A percentile compares a stretch with the other conserved stretches of the same genome.
phyloP scores from a whole-genome alignment of 2,329 filamentous ascomycete species.

The Aspergillus fructus region DNA sequence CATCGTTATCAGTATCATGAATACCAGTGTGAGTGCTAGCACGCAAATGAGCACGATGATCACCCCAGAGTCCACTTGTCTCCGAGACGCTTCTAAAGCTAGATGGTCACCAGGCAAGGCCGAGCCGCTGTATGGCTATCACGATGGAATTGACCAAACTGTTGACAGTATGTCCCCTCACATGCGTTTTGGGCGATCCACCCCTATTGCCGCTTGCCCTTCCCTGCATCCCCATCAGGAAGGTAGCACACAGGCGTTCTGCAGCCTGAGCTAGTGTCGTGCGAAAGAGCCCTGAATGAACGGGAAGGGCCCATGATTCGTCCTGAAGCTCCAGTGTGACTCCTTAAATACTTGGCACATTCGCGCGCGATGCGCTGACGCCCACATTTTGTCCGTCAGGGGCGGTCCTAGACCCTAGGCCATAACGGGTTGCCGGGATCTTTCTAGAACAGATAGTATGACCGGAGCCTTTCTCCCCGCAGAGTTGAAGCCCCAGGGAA shows the following conservation, averaged over 20 bases:
- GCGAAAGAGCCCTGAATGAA: constrained; percentile 11
- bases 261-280: constrained; percentile 6
- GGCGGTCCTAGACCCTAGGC: constrained; percentile 7
- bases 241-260: constrained; percentile 15
- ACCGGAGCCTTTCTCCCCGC: constrained; percentile 3
- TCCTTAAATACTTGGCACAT: constrained; percentile 13
- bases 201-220: constrained; percentile 2
- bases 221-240: constrained; percentile 10
- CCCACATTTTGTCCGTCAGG: background rate
- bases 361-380: constrained; percentile 16
- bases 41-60: constrained; percentile 2
- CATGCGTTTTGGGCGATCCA: constrained; percentile 6
- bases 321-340: constrained; percentile 15
- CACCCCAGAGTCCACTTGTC: background rate
- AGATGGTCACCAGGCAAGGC: constrained; percentile 8
- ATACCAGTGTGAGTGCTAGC: constrained; percentile 6
- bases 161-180: background rate
- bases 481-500: constrained; percentile 11
- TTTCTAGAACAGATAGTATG: constrained; percentile 13
- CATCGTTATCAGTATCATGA: constrained; percentile 11
- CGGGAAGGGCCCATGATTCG: constrained; percentile 9
- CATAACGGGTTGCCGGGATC: constrained; percentile 3
- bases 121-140: constrained; percentile 1
- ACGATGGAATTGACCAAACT: background rate
- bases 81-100: background rate